Evolutionary conservation across 148 eudicot species (phyloP).

Genomic region (Silene conica): DNA sequence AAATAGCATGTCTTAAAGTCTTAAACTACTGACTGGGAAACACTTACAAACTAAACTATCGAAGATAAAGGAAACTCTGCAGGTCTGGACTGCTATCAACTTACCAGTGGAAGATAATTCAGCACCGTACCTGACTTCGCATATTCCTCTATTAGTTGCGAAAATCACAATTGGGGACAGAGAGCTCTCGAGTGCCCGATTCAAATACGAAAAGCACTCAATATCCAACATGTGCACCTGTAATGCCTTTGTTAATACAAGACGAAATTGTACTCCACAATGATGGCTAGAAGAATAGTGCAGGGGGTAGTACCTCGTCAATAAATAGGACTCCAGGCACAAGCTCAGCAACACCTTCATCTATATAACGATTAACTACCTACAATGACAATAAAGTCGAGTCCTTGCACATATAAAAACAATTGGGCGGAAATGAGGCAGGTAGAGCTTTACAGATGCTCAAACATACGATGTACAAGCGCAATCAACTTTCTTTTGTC

Average conservation of each 20-base stretch:
- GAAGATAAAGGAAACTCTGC: too few relatives aligned
- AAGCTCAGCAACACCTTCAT: slow-evolving; percentile 96
- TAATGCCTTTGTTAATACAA: neutral
- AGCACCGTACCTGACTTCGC: slow-evolving; percentile 74
- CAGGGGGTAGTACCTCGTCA: slow-evolving; percentile 62
- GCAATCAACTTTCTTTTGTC: neutral
- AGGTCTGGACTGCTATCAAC: too few relatives aligned
- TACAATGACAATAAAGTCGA: slow-evolving; percentile 22
- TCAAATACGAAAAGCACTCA: slow-evolving; percentile 94
- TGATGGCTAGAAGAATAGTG: slow-evolving; percentile 4
- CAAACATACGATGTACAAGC: neutral
- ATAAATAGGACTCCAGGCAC: slow-evolving; percentile 95
- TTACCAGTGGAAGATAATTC: too few relatives aligned
- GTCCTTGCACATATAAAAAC: neutral
- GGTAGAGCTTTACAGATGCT: neutral
- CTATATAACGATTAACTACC: slow-evolving; percentile 96
- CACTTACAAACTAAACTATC: too few relatives aligned
- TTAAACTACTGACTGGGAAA: too few relatives aligned
- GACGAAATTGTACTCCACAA: slow-evolving; percentile 9
- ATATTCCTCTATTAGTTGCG: slow-evolving; percentile 95
- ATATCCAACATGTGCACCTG: slow-evolving; percentile 99
- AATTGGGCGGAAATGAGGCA: neutral
- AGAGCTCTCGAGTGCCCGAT: slow-evolving; percentile 92
- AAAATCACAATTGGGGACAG: slow-evolving; percentile 92
- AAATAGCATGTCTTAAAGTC: too few relatives aligned